Evolutionary conservation across 768 basidiomycete species (phyloP), one percentile per base, ranked within the genome.

Genomic region (Tubosaeta brunneosetosa): DNA sequence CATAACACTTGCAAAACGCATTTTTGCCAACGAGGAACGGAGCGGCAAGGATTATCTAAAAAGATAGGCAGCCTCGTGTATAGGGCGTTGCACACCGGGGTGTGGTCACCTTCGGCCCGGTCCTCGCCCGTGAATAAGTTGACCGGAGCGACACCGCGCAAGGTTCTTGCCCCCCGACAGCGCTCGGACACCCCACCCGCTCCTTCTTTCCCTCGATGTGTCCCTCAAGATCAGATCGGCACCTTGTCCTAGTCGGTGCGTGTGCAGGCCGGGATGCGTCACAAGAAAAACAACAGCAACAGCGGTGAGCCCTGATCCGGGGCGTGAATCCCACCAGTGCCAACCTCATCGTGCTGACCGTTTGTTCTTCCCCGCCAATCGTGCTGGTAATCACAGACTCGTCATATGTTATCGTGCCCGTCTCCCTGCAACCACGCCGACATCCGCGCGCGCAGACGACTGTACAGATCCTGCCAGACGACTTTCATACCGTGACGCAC

Each of bases 401-500:
- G 27, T 70, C 22, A 22, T 22, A 22, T 22, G 22, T 22, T 22
- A 22, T 22, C 22, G 22, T 22, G 22, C 22, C 22, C 22, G 22
- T 22, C 22, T 22, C 22, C 22, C 22, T 22, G 22, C 22, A 22
- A 22, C 22, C 22, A 22, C 22, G 22, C 22, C 22, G 22, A 22
- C 22, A 22, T 7, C 67, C 67, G 1, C 66, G 63, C 8, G 62
- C 68, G 13, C 67, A 68, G 17, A 70, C 67, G 8, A 68, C 67
- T 14, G 46, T 70, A n/a, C 68, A 68, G 41, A 57, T 66, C 34
- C 48, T 68, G 16, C 51, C 63, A 2, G 68, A 68, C 36, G 62
- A 68, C 49, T 68, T 68, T 49, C 66, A 68, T 2, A 66, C 68
- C 10, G 46, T 59, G 6, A 68, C 67, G 13, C 58, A 59, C 5